These are phyloP conservation scores for Lizonia empirigonia DNA, from an alignment of 2,329 filamentous ascomycete species.

Conservation along the genomic window DNA sequence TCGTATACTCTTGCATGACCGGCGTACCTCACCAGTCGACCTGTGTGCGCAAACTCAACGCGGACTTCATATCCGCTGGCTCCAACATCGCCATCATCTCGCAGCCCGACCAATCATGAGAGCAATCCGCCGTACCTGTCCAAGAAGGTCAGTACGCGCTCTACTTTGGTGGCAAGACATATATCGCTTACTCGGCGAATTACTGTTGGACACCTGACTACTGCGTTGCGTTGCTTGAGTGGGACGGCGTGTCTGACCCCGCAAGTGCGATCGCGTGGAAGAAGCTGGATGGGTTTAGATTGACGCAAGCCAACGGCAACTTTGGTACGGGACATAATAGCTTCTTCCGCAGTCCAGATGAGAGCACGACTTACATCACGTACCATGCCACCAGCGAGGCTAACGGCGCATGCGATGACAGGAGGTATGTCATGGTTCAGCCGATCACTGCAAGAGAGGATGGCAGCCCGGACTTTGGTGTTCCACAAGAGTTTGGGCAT, in stretches of 20 bases:
- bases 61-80: conserved; percentile 52
- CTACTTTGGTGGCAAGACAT: conserved; percentile 60
- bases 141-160: conserved; percentile 62
- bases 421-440: conserved; percentile 60
- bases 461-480: conserved; percentile 60
- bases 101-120: conserved; percentile 58
- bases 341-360: conserved; percentile 63
- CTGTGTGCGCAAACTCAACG: conserved; percentile 49
- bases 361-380: conserved; percentile 59
- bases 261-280: conserved; percentile 54
- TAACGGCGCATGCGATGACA: conserved; percentile 59
- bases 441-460: conserved; percentile 58
- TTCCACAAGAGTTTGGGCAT: conserved; percentile 7
- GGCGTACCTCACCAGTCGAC: conserved; percentile 49
- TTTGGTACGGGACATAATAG: conserved; percentile 64
- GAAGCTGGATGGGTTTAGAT: conserved; percentile 57
- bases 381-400: conserved; percentile 61
- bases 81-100: conserved; percentile 57
- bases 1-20: conserved; percentile 61
- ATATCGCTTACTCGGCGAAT: conserved; percentile 60
- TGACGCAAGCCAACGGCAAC: conserved; percentile 61
- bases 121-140: conserved; percentile 56
- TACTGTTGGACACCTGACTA: conserved; percentile 64
- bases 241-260: conserved; percentile 57
- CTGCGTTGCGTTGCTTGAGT: conserved; percentile 60